phyloP scores from a whole-genome alignment of 2,329 filamentous ascomycete species.

The Xylaria sp. region DNA sequence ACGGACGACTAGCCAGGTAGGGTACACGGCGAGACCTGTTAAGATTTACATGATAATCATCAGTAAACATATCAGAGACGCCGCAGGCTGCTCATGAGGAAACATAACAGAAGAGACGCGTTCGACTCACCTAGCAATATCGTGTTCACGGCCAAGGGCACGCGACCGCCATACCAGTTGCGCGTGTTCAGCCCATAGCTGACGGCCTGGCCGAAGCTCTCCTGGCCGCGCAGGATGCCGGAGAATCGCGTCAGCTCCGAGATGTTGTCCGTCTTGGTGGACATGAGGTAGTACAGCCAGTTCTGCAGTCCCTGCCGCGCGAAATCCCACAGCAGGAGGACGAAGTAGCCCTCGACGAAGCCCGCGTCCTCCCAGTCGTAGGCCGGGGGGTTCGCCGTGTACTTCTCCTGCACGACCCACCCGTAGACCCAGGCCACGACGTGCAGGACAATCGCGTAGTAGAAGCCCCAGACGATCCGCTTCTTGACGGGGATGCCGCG shows the following conservation, averaged over 20 bases:
- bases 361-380: slow-evolving; percentile 70
- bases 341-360: slow-evolving; percentile 70
- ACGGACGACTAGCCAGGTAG: slow-evolving; percentile 43
- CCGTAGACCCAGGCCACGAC: slow-evolving; percentile 57
- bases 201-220: slow-evolving; percentile 49
- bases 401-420: slow-evolving; percentile 59
- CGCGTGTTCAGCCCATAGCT: slow-evolving; percentile 48
- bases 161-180: slow-evolving; percentile 46
- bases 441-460: slow-evolving; percentile 52
- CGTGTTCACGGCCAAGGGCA: slow-evolving; percentile 48
- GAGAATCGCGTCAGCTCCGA: slow-evolving; percentile 54
- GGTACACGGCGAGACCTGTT: slow-evolving; percentile 37
- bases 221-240: slow-evolving; percentile 48
- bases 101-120: not conserved
- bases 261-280: slow-evolving; percentile 61
- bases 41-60: not conserved
- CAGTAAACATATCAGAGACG: not conserved
- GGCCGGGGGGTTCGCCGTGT: slow-evolving; percentile 55
- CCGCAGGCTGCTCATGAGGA: not conserved
- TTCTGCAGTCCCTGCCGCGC: slow-evolving; percentile 59
- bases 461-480: slow-evolving; percentile 52
- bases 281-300: slow-evolving; percentile 61
- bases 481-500: slow-evolving; percentile 41
- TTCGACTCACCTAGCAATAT: slow-evolving; percentile 45
- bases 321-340: slow-evolving; percentile 69